Base-by-base conservation (phyloP, 495 filamentous ascomycete genomes). In the Neurospora discreta region DNA sequence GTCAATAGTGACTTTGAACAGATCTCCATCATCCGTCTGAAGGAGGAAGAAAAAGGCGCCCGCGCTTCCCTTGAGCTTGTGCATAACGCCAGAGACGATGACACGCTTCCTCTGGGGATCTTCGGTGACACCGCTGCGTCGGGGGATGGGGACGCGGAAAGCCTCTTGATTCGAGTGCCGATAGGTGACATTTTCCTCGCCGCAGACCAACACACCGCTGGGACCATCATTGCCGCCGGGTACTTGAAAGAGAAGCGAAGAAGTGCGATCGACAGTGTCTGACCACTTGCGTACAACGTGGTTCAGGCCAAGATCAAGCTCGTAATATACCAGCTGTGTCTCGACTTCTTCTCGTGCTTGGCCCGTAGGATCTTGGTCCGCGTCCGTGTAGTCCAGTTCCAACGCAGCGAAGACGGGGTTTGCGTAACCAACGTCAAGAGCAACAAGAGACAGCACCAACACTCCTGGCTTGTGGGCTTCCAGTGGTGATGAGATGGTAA, bases 401-500 rank as follows among this genome's bases (percentile, higher is more conserved):
- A 99, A 86, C 5, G 92, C 92, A 68, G 96, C 96, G 76, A 98
- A 99, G 18, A 98, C 87, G 15, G 96, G 96, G 77, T 98, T 98
- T 74, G 97, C 93, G 79, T 98, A 98, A 33, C 95, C 95, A 42
- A 96, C 93, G 80, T 99, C 96, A 70, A 99, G 80, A 3, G 91
- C 92, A 11, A 90, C 90, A 74, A 98, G 81, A 10, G 92, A 92
- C 73, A 97, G 93, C 18, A 98, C 93, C 69, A 98, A 80, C 1
- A 93, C 95, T 70, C 97, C 94, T n/a, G 93, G 89, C 80, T 94
- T 96, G 81, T 98, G 95, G 7, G 96, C 96, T 82, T 98, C 96
- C n/a, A 98, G 84, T 2, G 96, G 95, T 18, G 94, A 98, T 7
- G 96, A 99, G 44, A 98, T 98, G 36, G 93, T 95, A 77, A 98